Evolutionary conservation across 139 green algal species (phyloP), one percentile per base, ranked within the genome.

Genomic region (Spirogloea muscicola): DNA sequence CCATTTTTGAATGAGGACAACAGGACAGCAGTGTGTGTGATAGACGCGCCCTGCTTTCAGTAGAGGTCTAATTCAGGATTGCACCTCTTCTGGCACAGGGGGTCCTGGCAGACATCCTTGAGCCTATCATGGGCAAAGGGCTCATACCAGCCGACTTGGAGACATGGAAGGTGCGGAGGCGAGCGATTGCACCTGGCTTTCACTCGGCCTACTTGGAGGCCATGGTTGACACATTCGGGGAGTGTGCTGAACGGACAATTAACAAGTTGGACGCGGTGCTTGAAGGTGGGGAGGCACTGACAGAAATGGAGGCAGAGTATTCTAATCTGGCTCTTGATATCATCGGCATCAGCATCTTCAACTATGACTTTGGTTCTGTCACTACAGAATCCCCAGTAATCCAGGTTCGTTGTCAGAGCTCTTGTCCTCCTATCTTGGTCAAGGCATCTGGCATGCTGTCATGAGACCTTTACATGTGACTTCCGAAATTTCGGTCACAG

Each of bases 111-210:
- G 94, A 99, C 78, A 98, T 99, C 57, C 86, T 99, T 48, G 92
- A 98, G 87, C 93, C 94, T 58, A 98, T 99, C 89, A 99, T 99
- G 94, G 94, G 94, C 55, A 98, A 98, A 76, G 94, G 94, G 2
- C 89, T 99, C 48, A 98, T 98, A 76, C 94, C 94, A 13, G 90
- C 90, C 21, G 89, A 94, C 60, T 64, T 92, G 25, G 91, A 93
- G 57, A 94, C 88, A 4, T 95, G 91, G 91, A 94, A 95, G 76
- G 76, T 90, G 27, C 79, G 94, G 25, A 83, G 94, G 1, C 80
- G 92, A 29, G 89, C 88, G 46, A 89, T 99, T 4, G 91, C 96
- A 37, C 95, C 95, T 2, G 93, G 86, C 6, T 98, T 99, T 82
- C 95, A 99, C 86, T 86, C 88, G 63, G 88, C 90, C 42, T 99